Conservation (phyloP, 495 filamentous ascomycete genomes). For the Astrothelium subdiscretum region DNA sequence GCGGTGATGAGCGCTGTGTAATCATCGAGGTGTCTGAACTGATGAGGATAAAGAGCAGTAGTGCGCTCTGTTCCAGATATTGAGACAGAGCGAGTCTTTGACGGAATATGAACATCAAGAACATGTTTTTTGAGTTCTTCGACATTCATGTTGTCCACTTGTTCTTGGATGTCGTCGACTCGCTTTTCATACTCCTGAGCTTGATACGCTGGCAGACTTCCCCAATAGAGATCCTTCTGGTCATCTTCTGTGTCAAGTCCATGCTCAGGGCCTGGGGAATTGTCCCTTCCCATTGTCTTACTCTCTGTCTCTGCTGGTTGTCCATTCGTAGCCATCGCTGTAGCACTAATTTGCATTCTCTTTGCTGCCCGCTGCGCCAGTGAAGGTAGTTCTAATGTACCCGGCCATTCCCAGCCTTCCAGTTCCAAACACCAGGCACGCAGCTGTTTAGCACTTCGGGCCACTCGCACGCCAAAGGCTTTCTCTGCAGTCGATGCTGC, state of each 20-base stretch:
- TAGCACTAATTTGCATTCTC: constrained; percentile 11
- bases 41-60: constrained; percentile 18
- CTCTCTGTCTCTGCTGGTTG: neutral
- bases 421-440: constrained; percentile 70
- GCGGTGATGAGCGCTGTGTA: constrained; percentile 82
- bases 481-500: constrained; percentile 22
- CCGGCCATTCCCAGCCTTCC: constrained; percentile 62
- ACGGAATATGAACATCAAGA: constrained; percentile 60
- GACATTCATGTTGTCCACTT: constrained; percentile 68
- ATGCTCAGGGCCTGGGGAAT: neutral
- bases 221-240: constrained; percentile 45
- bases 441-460: constrained; percentile 61
- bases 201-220: constrained; percentile 50
- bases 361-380: constrained; percentile 13
- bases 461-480: constrained; percentile 53
- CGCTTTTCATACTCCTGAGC: constrained; percentile 59
- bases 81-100: constrained; percentile 43
- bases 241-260: neutral
- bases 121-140: constrained; percentile 88
- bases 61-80: constrained; percentile 40
- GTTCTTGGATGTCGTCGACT: constrained; percentile 64
- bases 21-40: constrained; percentile 55
- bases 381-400: constrained; percentile 29
- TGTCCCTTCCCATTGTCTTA: neutral
- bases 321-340: neutral